Conservation (phyloP, 169 alveolate species). For the Eimeria falciformis region DNA sequence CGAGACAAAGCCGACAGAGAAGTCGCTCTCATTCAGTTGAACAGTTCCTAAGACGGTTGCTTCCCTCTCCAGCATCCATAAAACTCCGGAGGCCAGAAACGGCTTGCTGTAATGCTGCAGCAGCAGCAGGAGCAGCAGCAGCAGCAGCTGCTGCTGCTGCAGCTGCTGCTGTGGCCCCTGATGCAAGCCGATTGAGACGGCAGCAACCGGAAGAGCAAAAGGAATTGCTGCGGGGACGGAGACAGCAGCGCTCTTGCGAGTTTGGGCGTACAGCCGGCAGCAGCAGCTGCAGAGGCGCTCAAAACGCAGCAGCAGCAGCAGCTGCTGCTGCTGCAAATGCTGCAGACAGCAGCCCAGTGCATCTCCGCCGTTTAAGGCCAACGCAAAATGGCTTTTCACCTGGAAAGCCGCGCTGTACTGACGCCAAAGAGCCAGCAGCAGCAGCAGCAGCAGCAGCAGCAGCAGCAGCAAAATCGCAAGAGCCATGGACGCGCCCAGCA, state of each 20-base stretch:
- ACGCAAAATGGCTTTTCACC: too few relatives aligned
- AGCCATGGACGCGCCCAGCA: too few relatives aligned
- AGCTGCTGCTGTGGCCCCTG: not conserved
- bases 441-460: conserved; percentile 34
- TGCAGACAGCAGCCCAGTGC: too few relatives aligned
- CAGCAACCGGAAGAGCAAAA: conserved; percentile 4
- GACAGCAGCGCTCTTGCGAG: conserved; percentile 2
- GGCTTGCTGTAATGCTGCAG: not conserved
- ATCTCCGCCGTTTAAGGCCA: too few relatives aligned
- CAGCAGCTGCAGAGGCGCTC: not conserved
- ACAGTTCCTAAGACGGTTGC: conserved; percentile 20
- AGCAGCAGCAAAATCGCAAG: too few relatives aligned
- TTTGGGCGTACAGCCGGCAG: not conserved
- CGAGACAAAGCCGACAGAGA: not conserved
- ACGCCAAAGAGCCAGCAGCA: not conserved
- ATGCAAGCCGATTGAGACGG: not conserved
- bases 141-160: conserved; percentile 3
- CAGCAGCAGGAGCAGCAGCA: conserved; percentile 5
- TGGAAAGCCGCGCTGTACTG: too few relatives aligned
- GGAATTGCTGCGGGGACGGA: not conserved
- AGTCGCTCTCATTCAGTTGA: conserved; percentile 18
- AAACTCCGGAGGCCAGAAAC: not conserved
- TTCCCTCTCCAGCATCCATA: conserved; percentile 14
- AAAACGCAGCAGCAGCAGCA: not conserved
- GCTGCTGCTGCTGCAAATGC: not conserved